Base-by-base conservation (phyloP, 2,329 filamentous ascomycete species). In the Colletotrichum sp. region DNA sequence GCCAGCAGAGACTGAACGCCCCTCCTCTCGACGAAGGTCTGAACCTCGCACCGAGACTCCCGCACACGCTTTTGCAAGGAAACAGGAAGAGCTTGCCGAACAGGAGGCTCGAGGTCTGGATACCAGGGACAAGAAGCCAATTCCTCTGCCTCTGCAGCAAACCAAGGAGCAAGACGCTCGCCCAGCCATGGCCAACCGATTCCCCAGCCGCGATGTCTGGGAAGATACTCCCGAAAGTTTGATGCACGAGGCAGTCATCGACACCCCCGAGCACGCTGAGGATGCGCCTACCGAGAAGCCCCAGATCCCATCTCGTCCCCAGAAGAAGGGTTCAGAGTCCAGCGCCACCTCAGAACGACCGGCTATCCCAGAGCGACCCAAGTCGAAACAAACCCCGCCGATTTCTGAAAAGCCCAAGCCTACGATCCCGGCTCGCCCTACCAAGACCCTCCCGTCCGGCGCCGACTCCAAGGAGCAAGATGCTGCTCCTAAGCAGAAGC, bases 191-290 rank as follows among this genome's bases (percentile, higher is more conserved):
- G 88, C 92, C 74, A 92, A 93, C 68, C 92, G 95, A 15, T 99
- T 99, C 83, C 96, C 96, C 0, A 98, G 96, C 83, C 92, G 93
- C 71, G 96, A 99, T 85, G 92, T 98, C 57, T 98, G 96, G 96
- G 96, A 99, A 86, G 96, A 99, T 83, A 93, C 92, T 0, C 96
- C 96, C 2, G 95, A 98, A 80, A 96, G 95, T 81, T 90, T 95
- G 73, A 90, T 94, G 78, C 90, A 98, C 24, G 92, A 96, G 81
- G 94, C 96, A 0, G 96, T 94, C 1, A 93, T 98, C 66, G 88
- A 84, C 57, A 88, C 84, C 28, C 90, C 86, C 32, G 91, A 90
- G 71, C 71, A 36, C 12, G 13, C 28, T 8, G 87, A 89, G 32
- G 88, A 90, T 4, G 86, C 87, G 26, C n/a, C 75, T 18, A 36